Conservation (phyloP, 768 basidiomycete genomes). For the Omphalotus guepiniiformis region DNA sequence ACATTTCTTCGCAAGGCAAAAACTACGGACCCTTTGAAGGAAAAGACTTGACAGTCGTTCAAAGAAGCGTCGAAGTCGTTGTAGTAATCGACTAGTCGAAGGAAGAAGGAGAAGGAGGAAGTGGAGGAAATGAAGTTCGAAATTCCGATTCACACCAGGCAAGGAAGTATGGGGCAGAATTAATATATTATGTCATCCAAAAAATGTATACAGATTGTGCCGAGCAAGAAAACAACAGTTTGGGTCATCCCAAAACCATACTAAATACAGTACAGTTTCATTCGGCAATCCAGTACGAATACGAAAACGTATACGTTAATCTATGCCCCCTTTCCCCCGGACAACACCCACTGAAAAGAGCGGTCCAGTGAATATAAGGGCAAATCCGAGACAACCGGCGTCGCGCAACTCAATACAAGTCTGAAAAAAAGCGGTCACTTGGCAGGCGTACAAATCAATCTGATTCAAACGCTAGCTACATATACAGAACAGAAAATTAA, state of each 20-base stretch:
- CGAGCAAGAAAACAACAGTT: slow-evolving; percentile 1
- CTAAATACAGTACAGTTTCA: not conserved
- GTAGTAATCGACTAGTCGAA: not conserved
- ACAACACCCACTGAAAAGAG: slow-evolving; percentile 45
- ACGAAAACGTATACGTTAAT: slow-evolving; percentile 29
- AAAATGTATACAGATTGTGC: not conserved
- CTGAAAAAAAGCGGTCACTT: not conserved
- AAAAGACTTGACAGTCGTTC: not conserved
- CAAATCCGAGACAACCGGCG: slow-evolving; percentile 15
- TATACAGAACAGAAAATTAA: slow-evolving; percentile 27
- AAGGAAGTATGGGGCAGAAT: not conserved
- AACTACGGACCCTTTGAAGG: not conserved
- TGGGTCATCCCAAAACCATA: not conserved
- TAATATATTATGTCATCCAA: not conserved
- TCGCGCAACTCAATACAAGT: no score
- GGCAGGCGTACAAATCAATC: not conserved
- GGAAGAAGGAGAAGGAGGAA: not conserved
- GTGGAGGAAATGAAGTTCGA: not conserved
- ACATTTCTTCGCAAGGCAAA: not conserved
- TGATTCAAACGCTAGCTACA: slow-evolving; percentile 4
- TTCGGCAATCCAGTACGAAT: not conserved
- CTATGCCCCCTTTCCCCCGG: slow-evolving; percentile 84
- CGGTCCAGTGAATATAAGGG: slow-evolving; percentile 41
- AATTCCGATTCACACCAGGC: not conserved
- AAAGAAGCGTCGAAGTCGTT: not conserved